These are phyloP conservation scores for Plasmodium malariae DNA, from an alignment of 169 alveolate genomes.

Conservation along the genomic window DNA sequence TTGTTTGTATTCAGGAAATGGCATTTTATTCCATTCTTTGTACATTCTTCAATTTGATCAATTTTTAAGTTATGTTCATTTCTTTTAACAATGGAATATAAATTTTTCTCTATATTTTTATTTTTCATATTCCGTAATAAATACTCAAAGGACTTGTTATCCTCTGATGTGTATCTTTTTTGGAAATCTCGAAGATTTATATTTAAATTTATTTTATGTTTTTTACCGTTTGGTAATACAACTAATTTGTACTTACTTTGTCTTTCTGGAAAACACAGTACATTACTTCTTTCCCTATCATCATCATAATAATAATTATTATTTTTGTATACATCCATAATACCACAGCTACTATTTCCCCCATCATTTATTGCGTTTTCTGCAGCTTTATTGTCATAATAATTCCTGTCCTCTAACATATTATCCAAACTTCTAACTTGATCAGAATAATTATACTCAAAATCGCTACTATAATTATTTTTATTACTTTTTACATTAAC, in stretches of 20 bases:
- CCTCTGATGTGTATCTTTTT: slow-evolving; percentile 83
- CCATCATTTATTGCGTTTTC: neutral
- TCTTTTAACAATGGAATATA: slow-evolving; percentile 79
- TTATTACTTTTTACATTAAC: neutral
- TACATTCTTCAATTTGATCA: slow-evolving; percentile 75
- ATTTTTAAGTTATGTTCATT: slow-evolving; percentile 77
- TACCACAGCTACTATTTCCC: neutral
- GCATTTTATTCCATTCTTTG: slow-evolving; percentile 80
- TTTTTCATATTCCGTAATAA: slow-evolving; percentile 75
- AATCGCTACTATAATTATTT: neutral
- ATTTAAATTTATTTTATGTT: slow-evolving; percentile 80
- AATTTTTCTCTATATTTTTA: slow-evolving; percentile 47
- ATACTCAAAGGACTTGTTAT: slow-evolving; percentile 82
- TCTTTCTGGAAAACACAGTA: too few species aligned
- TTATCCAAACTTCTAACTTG: neutral
- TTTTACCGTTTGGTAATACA: slow-evolving; percentile 49
- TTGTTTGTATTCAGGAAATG: slow-evolving; percentile 50
- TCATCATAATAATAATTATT: too few species aligned
- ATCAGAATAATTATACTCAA: neutral
- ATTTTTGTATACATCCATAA: slow-evolving; percentile 18
- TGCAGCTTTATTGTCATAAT: neutral
- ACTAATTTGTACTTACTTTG: slow-evolving; percentile 74
- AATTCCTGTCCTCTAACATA: slow-evolving; percentile 17
- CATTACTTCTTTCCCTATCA: neutral
- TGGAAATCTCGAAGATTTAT: slow-evolving; percentile 81